phyloP scores from a whole-genome alignment of 345 rosid genomes.

The Microcos paniculata region DNA sequence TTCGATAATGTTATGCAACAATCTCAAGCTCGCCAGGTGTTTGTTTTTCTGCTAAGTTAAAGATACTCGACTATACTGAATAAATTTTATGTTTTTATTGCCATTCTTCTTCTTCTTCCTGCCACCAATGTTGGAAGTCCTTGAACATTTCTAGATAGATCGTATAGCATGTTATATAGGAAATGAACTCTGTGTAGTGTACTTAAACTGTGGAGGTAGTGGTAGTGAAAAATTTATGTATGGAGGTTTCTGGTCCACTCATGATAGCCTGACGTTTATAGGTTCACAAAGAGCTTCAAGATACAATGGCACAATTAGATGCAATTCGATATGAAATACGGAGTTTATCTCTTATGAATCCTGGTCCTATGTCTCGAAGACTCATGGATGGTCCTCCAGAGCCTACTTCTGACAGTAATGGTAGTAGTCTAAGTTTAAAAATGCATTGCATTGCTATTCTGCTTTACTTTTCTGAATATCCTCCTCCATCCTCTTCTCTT shows the following conservation, averaged over 20 bases:
- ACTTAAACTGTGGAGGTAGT: neutral
- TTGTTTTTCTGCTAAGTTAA: neutral
- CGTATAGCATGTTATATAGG: neutral
- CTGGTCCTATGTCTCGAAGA: slow-evolving; percentile 75
- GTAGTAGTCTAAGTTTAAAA: slow-evolving; percentile 23
- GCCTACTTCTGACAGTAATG: slow-evolving; percentile 31
- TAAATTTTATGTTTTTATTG: neutral
- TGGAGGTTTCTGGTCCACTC: neutral
- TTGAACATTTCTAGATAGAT: neutral
- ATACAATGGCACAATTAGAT: slow-evolving; percentile 76
- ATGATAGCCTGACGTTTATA: slow-evolving; percentile 12
- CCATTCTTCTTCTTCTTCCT: neutral
- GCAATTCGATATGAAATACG: slow-evolving; percentile 84
- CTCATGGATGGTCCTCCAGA: slow-evolving; percentile 44
- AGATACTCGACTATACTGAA: neutral
- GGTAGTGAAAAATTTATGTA: neutral
- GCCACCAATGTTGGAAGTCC: neutral
- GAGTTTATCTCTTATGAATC: slow-evolving; percentile 63
- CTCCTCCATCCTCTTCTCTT: neutral
- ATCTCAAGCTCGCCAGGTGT: slow-evolving; percentile 89
- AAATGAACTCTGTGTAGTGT: neutral
- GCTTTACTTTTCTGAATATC: neutral
- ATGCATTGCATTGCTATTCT: neutral
- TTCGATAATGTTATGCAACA: slow-evolving; percentile 78
- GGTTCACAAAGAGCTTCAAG: slow-evolving; percentile 92